Evolutionary conservation across 805 yeast genomes (phyloP), one percentile per base, ranked within the genome.

Genomic region (Cyberlindnera euphorbiae): DNA sequence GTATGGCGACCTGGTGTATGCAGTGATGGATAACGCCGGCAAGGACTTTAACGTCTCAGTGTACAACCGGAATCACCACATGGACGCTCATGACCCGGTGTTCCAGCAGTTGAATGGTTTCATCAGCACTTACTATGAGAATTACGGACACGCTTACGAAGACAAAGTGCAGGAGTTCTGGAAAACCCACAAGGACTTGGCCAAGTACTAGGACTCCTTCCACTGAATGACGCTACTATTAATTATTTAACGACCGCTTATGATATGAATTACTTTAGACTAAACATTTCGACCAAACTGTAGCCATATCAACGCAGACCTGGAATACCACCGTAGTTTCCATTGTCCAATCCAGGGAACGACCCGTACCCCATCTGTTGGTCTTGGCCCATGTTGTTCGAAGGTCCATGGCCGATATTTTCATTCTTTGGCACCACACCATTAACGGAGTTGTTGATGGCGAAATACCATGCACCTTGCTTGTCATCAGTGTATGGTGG

Each of bases 401-500:
- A 26, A 17, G 10, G 28, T 23, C 44, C 43, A 28, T 18, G 35
- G 4, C 59, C 57, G 35, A 53, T 49, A 30, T 54, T 54, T 30
- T 53, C 58, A 43, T 55, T 52, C 44, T 52, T 53, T n/a, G 58
- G 57, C 11, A 53, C 48, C 14, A 55, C 59, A 4, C 58, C 63
- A 44, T 59, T 59, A 13, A 59, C 59, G 25, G 59, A 46, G 38
- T 59, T 58, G 37, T 58, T 58, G 18, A 56, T 66, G n/a, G 70
- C 71, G 42, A 64, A 66, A 47, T 61, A 67, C 80, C 80, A 75
- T 6, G 79, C 77, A 26, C 75, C 77, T 33, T 63, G 64, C 47
- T 75, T 75, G 28, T 74, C 75, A 55, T 75, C 69, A 13, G 86
- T 81, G 60, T 88, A 87, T 38, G 86, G 78, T 12, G 86, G 82